Percentiles rank a stretch among this genome's conserved stretches.
These are phyloP conservation scores for Boletus patriciae DNA, from an alignment of 768 basidiomycete genomes.

Conservation along the genomic window DNA sequence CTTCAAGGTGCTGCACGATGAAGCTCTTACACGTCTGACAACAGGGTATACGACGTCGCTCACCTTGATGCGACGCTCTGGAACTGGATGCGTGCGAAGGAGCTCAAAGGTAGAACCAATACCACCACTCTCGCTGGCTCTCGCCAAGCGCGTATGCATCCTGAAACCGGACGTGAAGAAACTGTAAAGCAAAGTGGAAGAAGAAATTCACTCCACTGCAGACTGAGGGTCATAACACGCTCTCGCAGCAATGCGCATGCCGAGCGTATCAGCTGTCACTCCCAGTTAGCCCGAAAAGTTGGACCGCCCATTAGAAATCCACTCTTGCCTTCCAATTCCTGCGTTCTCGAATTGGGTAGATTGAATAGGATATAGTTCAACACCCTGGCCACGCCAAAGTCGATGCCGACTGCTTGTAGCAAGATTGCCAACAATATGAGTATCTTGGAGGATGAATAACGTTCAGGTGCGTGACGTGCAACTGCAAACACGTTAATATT, in stretches of 20 bases:
- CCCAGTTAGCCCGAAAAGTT: background rate
- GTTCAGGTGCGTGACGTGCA: constrained; percentile 56
- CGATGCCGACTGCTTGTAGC: constrained; percentile 52
- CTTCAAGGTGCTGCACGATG: constrained; percentile 46
- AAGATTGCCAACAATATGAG: constrained; percentile 41
- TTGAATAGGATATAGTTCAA: constrained; percentile 55
- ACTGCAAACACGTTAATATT: constrained; percentile 37
- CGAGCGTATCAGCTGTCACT: constrained; percentile 76
- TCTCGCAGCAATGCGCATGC: constrained; percentile 71
- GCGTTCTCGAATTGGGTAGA: constrained; percentile 79
- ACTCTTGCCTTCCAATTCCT: constrained; percentile 73
- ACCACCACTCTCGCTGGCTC: constrained; percentile 46
- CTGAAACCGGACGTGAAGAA: constrained; percentile 36
- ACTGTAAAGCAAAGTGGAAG: background rate
- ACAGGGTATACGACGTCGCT: constrained; percentile 15
- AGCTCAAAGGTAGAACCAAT: constrained; percentile 49
- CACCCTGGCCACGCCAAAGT: constrained; percentile 50
- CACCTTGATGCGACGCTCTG: constrained; percentile 70
- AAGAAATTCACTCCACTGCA: constrained; percentile 56
- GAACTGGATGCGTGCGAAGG: constrained; percentile 79
- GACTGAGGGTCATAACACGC: constrained; percentile 87
- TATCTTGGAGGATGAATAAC: constrained; percentile 44
- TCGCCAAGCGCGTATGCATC: constrained; percentile 68
- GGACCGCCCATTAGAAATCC: background rate
- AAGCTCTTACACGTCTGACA: background rate